Conservation (phyloP, 192 early-diverging fungal species). For the Gigaspora rosea region DNA sequence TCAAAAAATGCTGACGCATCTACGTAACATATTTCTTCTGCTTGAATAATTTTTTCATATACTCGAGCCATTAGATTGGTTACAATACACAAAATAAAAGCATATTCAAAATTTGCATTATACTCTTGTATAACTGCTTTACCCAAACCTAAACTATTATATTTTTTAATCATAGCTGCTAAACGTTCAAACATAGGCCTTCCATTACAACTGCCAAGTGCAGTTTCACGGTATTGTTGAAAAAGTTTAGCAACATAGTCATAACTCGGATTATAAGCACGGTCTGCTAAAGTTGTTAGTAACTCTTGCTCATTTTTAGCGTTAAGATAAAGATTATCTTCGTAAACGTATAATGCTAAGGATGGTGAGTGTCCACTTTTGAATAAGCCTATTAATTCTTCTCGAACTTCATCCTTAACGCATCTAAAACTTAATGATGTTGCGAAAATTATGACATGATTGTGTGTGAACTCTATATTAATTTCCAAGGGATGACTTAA, state of each 20-base stretch:
- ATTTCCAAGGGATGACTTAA: too few relatives aligned
- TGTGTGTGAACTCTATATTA: too few relatives aligned
- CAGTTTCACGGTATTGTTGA: background rate
- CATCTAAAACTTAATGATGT: too few relatives aligned
- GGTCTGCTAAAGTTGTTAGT: background rate
- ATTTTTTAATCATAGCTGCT: too few relatives aligned
- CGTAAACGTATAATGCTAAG: background rate
- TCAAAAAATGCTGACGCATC: too few relatives aligned
- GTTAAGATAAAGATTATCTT: background rate
- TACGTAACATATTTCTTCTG: too few relatives aligned
- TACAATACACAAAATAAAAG: background rate
- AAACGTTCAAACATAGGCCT: background rate
- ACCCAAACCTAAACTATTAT: too few relatives aligned
- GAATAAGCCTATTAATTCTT: too few relatives aligned
- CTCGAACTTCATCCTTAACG: too few relatives aligned
- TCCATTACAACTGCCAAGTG: background rate
- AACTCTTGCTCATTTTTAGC: background rate
- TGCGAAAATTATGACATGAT: too few relatives aligned
- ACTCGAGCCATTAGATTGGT: background rate
- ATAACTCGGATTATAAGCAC: background rate
- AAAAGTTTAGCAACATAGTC: background rate
- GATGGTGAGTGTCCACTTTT: too few relatives aligned
- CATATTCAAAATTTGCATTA: background rate
- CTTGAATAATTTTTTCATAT: background rate
- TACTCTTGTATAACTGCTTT: too few relatives aligned